Evolutionary conservation across 495 filamentous ascomycete species (phyloP), one percentile per base, ranked within the genome.

Genomic region (Penicillium taxi): DNA sequence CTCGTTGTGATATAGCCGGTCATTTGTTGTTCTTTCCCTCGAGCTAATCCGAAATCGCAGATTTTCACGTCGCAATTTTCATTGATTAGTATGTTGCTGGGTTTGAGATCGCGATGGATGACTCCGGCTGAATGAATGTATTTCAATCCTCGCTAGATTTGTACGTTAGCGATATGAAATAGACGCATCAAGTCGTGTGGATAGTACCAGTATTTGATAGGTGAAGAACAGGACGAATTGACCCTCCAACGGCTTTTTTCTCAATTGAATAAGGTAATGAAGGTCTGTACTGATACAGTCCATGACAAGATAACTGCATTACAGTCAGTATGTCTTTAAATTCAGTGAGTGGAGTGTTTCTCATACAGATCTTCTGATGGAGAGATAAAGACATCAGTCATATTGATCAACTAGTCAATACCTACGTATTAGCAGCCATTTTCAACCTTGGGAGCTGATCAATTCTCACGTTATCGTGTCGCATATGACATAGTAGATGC

Each of bases 51-150:
- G 53, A 94, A 94, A 59, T 94, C 87, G 70, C 88, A 94, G 58
- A 94, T 94, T 66, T 94, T 94, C 31, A 94, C 67, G 59, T 94
- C 87, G 63, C 87, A 94, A 56, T 94, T 94, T 61, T 94, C 87
- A 59, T 94, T 94, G 60, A 94, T 81, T 34, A 94, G 67, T 50
- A 94, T 91, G 65, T 94, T 94, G 66, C 82, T 86, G 11, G 31
- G 31, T 13, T 33, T 33, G 2, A 33, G 31, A 20, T 33, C 31
- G 18, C 31, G 31, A 2, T 35, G 32, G 15, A 35, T 35, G 0
- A 35, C 21, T 26, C 88, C 88, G 16, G 87, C 87, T 1, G 87
- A 94, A 61, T 94, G 87, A 26, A 94, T 86, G 60, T 91, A 94
- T 74, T 94, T 94, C 40, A 94, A 67, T 14, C 87, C 87, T 41